Base-by-base conservation (phyloP, 768 basidiomycete species). In the Amanita muscaria region DNA sequence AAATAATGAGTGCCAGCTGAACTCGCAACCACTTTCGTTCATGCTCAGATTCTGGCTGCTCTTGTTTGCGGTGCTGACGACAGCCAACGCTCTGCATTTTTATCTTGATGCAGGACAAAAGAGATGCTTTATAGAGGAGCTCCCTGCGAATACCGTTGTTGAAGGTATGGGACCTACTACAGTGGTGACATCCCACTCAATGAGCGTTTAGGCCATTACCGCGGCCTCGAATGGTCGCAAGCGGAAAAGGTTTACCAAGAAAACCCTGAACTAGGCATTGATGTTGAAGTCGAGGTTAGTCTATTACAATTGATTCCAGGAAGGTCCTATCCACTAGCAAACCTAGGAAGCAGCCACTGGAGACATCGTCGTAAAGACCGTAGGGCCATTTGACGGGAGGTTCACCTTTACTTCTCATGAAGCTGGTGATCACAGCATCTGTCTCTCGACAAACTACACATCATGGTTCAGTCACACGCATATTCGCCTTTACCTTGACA, bases 391-490 rank as follows among this genome's bases (percentile, higher is more conserved):
- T 18, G 86, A 94, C 40, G 88, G 96, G 22, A 79, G 79, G 47
- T 98, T 98, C 68, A 98, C 96, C 0, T 99, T 99, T 59, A 97
- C 96, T 21, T 96, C 94, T 4, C 91, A 96, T 60, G 90, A 93
- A 49, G 76, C 93, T 22, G 93, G 93, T 38, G 96, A 98, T 69
- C 96, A 99, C 67, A 82, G 88, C 42, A 96, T 99, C 58, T 99
- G 96, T 60, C 77, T 98, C 40, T 88, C 88, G 5, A 87, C 89
- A 15, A 94, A 94, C 62, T 85, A 90, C 64, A 83, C 89, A 2
- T 79, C 87, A 12, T 94, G 88, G 90, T 87, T 88, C 63, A 73
- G 76, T 46, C 75, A 69, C 56, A 79, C 88, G 2, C 93, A 97
- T 61, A 88, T 99, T 50, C 88, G 89, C 36, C 78, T 99, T 48